Conservation (phyloP, 805 yeast genomes). For the Myxozyma mucilagina region DNA sequence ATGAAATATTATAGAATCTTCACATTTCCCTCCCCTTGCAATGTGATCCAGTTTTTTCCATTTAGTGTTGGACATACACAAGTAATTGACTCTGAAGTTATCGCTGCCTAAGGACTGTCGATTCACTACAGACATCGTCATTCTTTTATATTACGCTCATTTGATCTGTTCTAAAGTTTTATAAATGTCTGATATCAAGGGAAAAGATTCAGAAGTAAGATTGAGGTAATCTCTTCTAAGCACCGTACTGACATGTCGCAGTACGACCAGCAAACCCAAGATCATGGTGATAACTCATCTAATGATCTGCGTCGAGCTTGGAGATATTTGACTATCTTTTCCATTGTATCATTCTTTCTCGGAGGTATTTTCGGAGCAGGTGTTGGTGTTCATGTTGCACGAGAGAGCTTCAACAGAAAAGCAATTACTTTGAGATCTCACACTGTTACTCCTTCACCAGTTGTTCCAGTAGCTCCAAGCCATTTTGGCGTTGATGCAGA, state of each 20-base stretch:
- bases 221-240: too few species aligned
- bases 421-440: not conserved
- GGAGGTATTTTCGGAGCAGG: slow-evolving; percentile 5
- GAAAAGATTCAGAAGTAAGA: too few species aligned
- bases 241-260: too few species aligned
- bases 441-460: not conserved
- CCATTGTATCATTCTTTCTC: slow-evolving; percentile 2
- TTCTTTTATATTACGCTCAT: too few species aligned
- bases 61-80: too few species aligned
- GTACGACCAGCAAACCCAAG: not conserved
- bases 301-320: slow-evolving; percentile 1
- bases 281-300: not conserved
- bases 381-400: slow-evolving; percentile 6
- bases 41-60: too few species aligned
- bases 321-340: slow-evolving; percentile 1
- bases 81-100: too few species aligned
- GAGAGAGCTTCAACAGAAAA: not conserved
- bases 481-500: not conserved
- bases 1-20: not conserved
- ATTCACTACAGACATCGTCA: too few species aligned
- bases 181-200: too few species aligned
- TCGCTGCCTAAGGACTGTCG: too few species aligned
- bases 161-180: too few species aligned
- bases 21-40: not conserved
- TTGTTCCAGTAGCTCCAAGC: not conserved